A percentile compares a stretch with the other conserved stretches of the same genome.
Evolutionary conservation across 768 basidiomycete species (phyloP).

Genomic region (Melanogaster broomeanus): DNA sequence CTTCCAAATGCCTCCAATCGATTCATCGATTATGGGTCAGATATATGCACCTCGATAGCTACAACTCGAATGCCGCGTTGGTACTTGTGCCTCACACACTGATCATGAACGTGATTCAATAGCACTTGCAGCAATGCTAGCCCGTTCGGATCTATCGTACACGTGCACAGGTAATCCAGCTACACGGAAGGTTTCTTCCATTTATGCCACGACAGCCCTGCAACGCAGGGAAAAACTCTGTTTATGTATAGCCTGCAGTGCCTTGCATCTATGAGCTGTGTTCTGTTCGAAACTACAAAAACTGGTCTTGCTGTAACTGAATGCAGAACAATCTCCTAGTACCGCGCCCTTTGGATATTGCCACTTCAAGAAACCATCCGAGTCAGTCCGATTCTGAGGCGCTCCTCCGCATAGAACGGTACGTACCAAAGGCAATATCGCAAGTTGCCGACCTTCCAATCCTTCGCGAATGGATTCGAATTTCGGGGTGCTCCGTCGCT

Average conservation of each 20-base stretch:
- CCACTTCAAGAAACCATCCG: too few species aligned
- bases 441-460: too few species aligned
- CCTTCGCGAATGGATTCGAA: not conserved
- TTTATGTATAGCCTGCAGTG: not conserved
- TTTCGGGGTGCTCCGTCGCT: slow-evolving; percentile 1
- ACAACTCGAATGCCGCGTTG: slow-evolving; percentile 1
- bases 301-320: not conserved
- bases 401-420: too few species aligned
- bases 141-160: not conserved
- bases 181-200: slow-evolving; percentile 2
- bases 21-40: not conserved
- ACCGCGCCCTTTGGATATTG: too few species aligned
- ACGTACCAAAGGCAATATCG: too few species aligned
- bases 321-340: too few species aligned
- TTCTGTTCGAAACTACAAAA: not conserved
- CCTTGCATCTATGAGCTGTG: not conserved
- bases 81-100: too few species aligned
- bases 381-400: too few species aligned
- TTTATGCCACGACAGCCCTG: slow-evolving; percentile 6
- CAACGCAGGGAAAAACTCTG: not conserved
- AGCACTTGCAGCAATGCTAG: too few species aligned
- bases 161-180: not conserved
- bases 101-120: not conserved
- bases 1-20: not conserved
- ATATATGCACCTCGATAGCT: not conserved